Evolutionary conservation across 345 rosid genomes (phyloP).

Genomic region (Ricinus communis): DNA sequence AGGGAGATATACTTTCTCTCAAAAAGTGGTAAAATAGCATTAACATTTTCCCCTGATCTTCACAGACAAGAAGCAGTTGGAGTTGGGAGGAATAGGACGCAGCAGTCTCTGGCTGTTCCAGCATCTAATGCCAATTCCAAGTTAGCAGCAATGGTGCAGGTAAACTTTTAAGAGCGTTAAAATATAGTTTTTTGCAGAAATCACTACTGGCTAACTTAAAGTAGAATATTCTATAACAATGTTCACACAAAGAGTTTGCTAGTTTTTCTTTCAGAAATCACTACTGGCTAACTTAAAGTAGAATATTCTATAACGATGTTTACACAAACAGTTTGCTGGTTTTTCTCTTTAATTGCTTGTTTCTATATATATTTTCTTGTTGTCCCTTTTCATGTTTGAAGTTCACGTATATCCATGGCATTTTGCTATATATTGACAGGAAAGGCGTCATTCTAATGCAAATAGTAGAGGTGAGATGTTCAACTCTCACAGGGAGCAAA

Average conservation of each 20-base stretch:
- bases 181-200: neutral
- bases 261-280: constrained; percentile 3
- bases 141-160: constrained; percentile 40
- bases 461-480: constrained; percentile 35
- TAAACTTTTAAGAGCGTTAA: constrained; percentile 16
- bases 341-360: too few relatives aligned
- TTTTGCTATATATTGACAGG: constrained; percentile 34
- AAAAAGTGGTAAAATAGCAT: neutral
- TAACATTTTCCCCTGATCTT: constrained; percentile 17
- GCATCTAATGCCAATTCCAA: constrained; percentile 30
- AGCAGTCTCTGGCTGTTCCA: constrained; percentile 21
- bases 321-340: neutral
- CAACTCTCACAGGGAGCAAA: constrained; percentile 34
- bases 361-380: neutral
- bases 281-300: neutral
- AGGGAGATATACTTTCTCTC: constrained; percentile 4
- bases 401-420: neutral
- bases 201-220: constrained; percentile 2
- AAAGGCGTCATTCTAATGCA: constrained; percentile 30
- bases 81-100: constrained; percentile 35
- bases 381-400: neutral
- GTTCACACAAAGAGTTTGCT: too few relatives aligned
- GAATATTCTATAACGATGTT: neutral
- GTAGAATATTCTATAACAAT: neutral
- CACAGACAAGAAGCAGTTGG: constrained; percentile 42